phyloP scores from a whole-genome alignment of 225 moss, liverwort and hornwort species.

The Climacium dendroides region DNA sequence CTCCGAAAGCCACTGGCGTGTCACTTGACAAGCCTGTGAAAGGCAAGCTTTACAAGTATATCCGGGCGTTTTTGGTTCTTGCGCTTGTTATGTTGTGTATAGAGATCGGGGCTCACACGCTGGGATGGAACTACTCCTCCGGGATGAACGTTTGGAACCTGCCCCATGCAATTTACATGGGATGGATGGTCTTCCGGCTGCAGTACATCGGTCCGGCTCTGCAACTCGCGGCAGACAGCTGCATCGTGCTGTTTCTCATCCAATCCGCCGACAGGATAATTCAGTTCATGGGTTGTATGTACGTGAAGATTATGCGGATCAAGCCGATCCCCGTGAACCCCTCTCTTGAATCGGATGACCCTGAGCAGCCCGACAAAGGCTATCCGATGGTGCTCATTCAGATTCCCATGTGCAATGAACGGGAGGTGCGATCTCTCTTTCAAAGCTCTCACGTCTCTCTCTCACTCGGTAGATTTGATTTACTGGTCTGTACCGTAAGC shows the following conservation, averaged over 20 bases:
- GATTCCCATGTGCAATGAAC: slow-evolving; percentile 98
- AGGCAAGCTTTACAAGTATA: slow-evolving; percentile 69
- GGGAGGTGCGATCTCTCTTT: slow-evolving; percentile 43
- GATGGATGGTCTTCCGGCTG: slow-evolving; percentile 55
- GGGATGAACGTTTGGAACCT: slow-evolving; percentile 48
- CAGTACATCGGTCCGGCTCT: slow-evolving; percentile 78
- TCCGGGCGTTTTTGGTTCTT: slow-evolving; percentile 51
- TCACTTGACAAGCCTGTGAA: slow-evolving; percentile 52
- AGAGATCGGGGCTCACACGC: slow-evolving; percentile 59
- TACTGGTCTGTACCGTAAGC: background rate
- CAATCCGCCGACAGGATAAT: slow-evolving; percentile 81
- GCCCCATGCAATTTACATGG: slow-evolving; percentile 57
- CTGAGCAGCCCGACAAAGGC: slow-evolving; percentile 62
- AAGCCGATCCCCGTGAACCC: slow-evolving; percentile 61
- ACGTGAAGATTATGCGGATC: slow-evolving; percentile 57
- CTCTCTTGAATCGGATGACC: slow-evolving; percentile 63
- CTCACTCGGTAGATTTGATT: background rate
- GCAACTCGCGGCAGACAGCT: slow-evolving; percentile 72
- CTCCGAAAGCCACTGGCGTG: slow-evolving; percentile 44
- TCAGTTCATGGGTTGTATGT: slow-evolving; percentile 74
- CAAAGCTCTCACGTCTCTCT: background rate
- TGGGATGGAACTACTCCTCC: slow-evolving; percentile 77
- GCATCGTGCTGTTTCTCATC: slow-evolving; percentile 84
- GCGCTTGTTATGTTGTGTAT: slow-evolving; percentile 60
- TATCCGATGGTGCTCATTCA: slow-evolving; percentile 88